These are phyloP conservation scores for Striga hermonthica DNA, from an alignment of 305 asterid species.

Conservation along the genomic window DNA sequence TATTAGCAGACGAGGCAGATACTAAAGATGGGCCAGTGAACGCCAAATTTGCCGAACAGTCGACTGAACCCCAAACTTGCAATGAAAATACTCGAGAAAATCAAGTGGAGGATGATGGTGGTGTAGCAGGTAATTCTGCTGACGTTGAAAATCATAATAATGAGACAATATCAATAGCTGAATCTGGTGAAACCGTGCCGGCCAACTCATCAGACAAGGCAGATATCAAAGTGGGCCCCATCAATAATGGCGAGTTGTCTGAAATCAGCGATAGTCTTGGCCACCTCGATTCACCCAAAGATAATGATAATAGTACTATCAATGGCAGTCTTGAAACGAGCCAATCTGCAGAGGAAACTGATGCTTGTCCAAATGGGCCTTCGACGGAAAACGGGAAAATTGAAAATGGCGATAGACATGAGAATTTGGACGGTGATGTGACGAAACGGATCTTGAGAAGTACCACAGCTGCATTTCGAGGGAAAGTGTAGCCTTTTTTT, in stretches of 20 bases:
- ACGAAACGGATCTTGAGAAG: slow-evolving; percentile 22
- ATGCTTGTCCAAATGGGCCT: slow-evolving; percentile 26
- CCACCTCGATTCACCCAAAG: slow-evolving; percentile 13
- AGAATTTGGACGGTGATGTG: slow-evolving; percentile 19
- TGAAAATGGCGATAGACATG: slow-evolving; percentile 25
- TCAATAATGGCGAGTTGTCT: neutral
- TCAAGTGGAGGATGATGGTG: slow-evolving; percentile 23
- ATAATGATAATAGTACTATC: neutral
- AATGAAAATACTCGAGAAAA: slow-evolving; percentile 24
- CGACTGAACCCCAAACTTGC: slow-evolving; percentile 16
- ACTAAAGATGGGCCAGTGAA: too few species aligned
- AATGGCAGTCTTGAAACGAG: slow-evolving; percentile 34
- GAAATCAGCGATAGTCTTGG: slow-evolving; percentile 20
- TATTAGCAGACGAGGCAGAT: too few species aligned
- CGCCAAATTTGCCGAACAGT: slow-evolving; percentile 10
- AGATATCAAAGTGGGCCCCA: slow-evolving; percentile 17
- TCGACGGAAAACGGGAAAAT: slow-evolving; percentile 19
- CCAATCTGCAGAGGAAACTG: slow-evolving; percentile 29
- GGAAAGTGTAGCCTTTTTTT: neutral
- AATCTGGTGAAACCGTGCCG: slow-evolving; percentile 28
- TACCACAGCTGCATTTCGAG: neutral
- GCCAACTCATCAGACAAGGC: slow-evolving; percentile 26
- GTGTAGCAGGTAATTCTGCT: neutral
- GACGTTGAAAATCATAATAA: slow-evolving; percentile 20
- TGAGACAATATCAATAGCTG: slow-evolving; percentile 28